Conservation (phyloP, 148 eudicot genomes). For the Fagopyrum tataricum region DNA sequence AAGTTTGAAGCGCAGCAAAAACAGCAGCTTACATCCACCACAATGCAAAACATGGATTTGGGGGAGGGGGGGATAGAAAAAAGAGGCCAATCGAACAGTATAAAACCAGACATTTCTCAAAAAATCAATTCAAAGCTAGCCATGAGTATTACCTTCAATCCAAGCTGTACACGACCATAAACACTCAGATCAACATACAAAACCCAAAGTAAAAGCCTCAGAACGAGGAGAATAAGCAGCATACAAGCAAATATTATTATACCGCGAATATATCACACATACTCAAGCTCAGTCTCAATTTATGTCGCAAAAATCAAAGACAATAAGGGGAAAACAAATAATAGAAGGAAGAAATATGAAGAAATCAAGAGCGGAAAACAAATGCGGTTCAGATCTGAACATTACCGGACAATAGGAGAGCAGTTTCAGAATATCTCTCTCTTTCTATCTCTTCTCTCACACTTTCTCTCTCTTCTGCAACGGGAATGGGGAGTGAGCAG, state of each 20-base stretch:
- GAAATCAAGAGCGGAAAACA: not conserved
- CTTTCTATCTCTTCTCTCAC: not conserved
- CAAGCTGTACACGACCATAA: constrained; percentile 1
- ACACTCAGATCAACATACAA: not conserved
- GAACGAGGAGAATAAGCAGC: not conserved
- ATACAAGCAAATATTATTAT: not conserved
- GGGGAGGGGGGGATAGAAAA: not conserved
- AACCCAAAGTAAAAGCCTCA: not conserved
- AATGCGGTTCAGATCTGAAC: constrained; percentile 10
- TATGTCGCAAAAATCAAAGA: not conserved
- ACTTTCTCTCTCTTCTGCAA: constrained; percentile 11
- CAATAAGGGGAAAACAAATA: not conserved
- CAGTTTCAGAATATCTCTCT: not conserved
- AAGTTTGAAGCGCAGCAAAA: not conserved
- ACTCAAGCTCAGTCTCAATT: not conserved
- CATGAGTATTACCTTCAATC: not conserved
- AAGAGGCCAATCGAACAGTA: not conserved
- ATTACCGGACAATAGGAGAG: constrained; percentile 7
- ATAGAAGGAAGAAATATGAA: not conserved
- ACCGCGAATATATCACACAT: not conserved
- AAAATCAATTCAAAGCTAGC: not conserved
- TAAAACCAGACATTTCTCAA: not conserved
- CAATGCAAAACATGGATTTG: not conserved
- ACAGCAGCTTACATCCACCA: not conserved
- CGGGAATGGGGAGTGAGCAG: constrained; percentile 13